A percentile compares a stretch with the other conserved stretches of the same genome.
These are phyloP conservation scores for Bretziella fagacearum DNA, from an alignment of 2,329 filamentous ascomycete species.

Conservation along the genomic window DNA sequence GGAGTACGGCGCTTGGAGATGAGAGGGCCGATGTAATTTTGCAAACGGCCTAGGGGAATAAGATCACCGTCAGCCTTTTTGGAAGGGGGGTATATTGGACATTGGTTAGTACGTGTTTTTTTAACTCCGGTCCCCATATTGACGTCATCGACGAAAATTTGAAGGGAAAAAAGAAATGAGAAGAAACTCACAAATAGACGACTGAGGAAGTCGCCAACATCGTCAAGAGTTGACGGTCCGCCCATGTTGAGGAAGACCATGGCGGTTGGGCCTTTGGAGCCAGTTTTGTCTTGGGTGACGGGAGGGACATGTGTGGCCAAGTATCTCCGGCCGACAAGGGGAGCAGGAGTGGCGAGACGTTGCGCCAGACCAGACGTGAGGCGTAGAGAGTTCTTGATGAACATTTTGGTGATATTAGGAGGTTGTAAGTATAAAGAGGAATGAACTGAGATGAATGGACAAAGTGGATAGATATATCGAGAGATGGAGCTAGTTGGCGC, in stretches of 20 bases:
- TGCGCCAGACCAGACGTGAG: slow-evolving; percentile 12
- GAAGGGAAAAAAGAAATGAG: slow-evolving; percentile 1
- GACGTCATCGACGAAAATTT: slow-evolving; percentile 13
- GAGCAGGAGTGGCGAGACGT: slow-evolving; percentile 19
- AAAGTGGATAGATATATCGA: too few species aligned
- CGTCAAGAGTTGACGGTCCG: slow-evolving; percentile 70
- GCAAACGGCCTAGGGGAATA: slow-evolving; percentile 84
- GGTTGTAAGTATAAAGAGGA: neutral
- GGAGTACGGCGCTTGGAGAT: slow-evolving; percentile 78
- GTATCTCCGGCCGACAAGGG: slow-evolving; percentile 17
- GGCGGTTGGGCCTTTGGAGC: slow-evolving; percentile 67
- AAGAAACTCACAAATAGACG: slow-evolving; percentile 61
- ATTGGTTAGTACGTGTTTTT: too few species aligned
- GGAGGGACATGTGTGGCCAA: slow-evolving; percentile 41
- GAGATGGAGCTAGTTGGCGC: neutral
- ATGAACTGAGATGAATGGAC: neutral
- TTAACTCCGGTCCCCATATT: too few species aligned
- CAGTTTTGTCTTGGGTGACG: slow-evolving; percentile 59
- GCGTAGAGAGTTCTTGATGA: slow-evolving; percentile 20
- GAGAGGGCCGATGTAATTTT: slow-evolving; percentile 76
- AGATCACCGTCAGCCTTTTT: slow-evolving; percentile 89
- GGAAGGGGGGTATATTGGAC: too few species aligned
- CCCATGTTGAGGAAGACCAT: slow-evolving; percentile 99
- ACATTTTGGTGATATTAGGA: slow-evolving; percentile 18
- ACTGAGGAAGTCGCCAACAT: slow-evolving; percentile 80